These are phyloP conservation scores for Passiflora organensis DNA, from an alignment of 345 rosid species.

Conservation along the genomic window DNA sequence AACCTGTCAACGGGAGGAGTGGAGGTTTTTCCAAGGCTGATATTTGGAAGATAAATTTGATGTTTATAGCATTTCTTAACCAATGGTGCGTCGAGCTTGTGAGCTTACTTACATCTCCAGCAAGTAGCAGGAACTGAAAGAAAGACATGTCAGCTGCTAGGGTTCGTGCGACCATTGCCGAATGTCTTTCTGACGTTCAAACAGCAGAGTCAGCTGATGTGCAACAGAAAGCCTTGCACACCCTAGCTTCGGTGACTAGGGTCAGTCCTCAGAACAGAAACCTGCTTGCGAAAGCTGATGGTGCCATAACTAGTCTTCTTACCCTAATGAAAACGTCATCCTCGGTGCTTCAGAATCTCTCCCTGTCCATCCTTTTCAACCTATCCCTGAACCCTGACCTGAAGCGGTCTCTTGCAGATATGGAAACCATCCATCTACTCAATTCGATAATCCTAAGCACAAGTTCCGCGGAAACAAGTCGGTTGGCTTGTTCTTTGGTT, in stretches of 20 bases:
- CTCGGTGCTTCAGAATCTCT: constrained; percentile 23
- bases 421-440: constrained; percentile 41
- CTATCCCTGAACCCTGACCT: constrained; percentile 56
- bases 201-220: constrained; percentile 30
- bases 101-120: background rate
- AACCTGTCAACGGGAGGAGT: too few species aligned
- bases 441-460: constrained; percentile 36
- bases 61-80: too few species aligned
- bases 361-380: constrained; percentile 49
- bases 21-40: too few species aligned
- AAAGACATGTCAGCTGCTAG: constrained; percentile 23
- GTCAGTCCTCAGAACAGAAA: constrained; percentile 42
- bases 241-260: constrained; percentile 39
- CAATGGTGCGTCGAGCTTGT: background rate
- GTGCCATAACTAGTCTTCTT: constrained; percentile 32
- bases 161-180: constrained; percentile 27
- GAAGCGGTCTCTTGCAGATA: constrained; percentile 38
- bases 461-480: constrained; percentile 25
- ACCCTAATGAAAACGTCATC: constrained; percentile 34
- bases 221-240: constrained; percentile 42
- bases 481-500: constrained; percentile 41
- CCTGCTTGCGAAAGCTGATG: constrained; percentile 37
- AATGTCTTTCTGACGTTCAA: constrained; percentile 28
- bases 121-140: background rate
- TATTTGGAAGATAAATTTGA: too few species aligned